Base-by-base conservation (phyloP, 176 grass and related monocot genomes). In the Triticum monococcum region DNA sequence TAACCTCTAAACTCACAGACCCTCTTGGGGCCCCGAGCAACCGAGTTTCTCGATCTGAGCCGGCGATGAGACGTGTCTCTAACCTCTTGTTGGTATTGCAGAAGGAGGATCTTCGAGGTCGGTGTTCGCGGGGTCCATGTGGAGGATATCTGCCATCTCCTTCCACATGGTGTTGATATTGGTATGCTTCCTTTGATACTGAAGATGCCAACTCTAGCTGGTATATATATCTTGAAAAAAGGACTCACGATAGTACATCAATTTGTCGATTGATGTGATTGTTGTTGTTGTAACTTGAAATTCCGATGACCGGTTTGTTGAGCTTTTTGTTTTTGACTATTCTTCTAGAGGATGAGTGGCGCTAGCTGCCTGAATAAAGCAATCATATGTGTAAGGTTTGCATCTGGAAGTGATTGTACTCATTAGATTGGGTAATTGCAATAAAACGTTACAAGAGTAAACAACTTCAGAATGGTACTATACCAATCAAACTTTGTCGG, bases 131-230 rank as follows among this genome's bases (percentile, higher is more conserved):
- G 68, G 74, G 18, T 86, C 85, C 81, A 30, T 68, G 76, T 90
- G 90, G 90, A 84, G 76, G 26, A 81, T 79, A 40, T 70, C 86
- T 24, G 23, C 57, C 9, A 82, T 92, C 63, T 77, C 62, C 30
- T 83, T 95, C 50, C 90, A 81, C 61, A 37, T 90, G 79, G 78
- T 81, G 80, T 28, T 92, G 62, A 90, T 92, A 17, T 9, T 83
- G 13, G 61, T 90, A 59, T 90, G 79, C 59, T 86, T 88, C 80
- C 35, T 92, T 70, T 95, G 88, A 84, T 80, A 41, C 16, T 20
- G 43, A 75, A 79, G 43, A 22, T 9, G 50, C 71, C 37, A 33
- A 6, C 30, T 73, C 28, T 79, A 78, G 78, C 28, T 43, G 75
- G 5, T 80, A 65, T 35, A 77, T 79, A 69, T 7, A 26, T 80